Base-by-base conservation (phyloP, 1,284 basidiomycete species). In the Pyrrhoderma lamaoense region DNA sequence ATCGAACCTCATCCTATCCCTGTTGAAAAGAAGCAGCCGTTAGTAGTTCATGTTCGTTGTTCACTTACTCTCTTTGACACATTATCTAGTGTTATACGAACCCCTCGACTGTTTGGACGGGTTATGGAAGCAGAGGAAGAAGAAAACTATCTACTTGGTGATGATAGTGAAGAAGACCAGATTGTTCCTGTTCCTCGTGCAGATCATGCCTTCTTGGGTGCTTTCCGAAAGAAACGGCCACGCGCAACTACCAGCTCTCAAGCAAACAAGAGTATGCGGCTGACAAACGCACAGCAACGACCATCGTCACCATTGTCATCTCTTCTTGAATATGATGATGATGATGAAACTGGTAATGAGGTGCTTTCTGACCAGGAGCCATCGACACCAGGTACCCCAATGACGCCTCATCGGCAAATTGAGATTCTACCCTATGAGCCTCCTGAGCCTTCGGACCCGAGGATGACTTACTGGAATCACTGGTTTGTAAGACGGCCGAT, bases 121-220 rank as follows among this genome's bases (percentile, higher is more conserved):
- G 63, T 68, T 51, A 66, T 80, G 59, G 82, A 88, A 57, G 73
- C 72, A 3, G 85, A 84, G 60, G 89, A 93, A 60, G 93, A 97
- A 45, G 75, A 77, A 62, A 82, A 89, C 56, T 98, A 95, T 72
- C 96, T 96, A 75, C 90, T 93, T 59, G 76, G 70, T 14, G 85
- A 86, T 25, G 87, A 89, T 54, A 79, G 82, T 50, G 88, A 89
- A 34, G 80, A 83, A 39, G 77, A 82, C 21, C 67, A 51, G 31
- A 46, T 47, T 39, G 45, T 45, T 2, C 46, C 46, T 13, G 40
- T 50, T 9, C 25, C 43, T 16, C 34, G 46, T 16, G 23, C 31
- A 13, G 43, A 42, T 23, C 14, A 22, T 13, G 23, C 47, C 19
- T 39, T 49, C 49, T 37, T 49, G 43, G 39, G 42, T 47, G n/a